Percentiles rank a stretch among this genome's conserved stretches.
These are phyloP conservation scores for Echium plantagineum DNA, from an alignment of 257 asterid species.

Conservation along the genomic window DNA sequence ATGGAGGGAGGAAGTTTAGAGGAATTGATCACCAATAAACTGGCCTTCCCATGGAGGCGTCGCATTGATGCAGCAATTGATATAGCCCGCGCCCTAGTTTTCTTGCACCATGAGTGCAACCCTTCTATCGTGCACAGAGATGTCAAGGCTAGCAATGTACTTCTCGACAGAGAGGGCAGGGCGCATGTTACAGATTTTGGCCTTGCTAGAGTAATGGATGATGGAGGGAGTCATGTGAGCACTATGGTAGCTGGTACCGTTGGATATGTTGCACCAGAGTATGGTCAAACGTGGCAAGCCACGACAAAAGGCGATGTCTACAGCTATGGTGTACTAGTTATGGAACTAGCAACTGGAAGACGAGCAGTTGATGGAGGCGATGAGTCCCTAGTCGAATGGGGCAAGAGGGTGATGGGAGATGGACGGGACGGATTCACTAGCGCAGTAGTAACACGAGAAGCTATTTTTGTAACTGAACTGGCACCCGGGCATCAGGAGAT, in stretches of 20 bases:
- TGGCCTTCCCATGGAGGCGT: slow-evolving; percentile 40
- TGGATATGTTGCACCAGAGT: slow-evolving; percentile 97
- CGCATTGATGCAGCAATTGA: slow-evolving; percentile 64
- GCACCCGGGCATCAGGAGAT: slow-evolving; percentile 66
- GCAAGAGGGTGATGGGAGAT: slow-evolving; percentile 60
- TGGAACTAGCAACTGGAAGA: slow-evolving; percentile 89
- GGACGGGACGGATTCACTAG: slow-evolving; percentile 29
- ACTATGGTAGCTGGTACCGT: slow-evolving; percentile 94
- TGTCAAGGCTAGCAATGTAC: slow-evolving; percentile 89
- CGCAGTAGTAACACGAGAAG: slow-evolving; percentile 29
- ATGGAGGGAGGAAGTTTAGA: slow-evolving; percentile 85
- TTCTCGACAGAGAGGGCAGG: slow-evolving; percentile 59
- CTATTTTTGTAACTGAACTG: slow-evolving; percentile 45
- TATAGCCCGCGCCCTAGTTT: slow-evolving; percentile 66
- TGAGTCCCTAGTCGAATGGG: slow-evolving; percentile 88
- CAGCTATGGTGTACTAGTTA: slow-evolving; percentile 74
- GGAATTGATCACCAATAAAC: slow-evolving; percentile 35
- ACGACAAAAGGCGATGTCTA: slow-evolving; percentile 93
- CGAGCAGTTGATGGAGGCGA: slow-evolving; percentile 87
- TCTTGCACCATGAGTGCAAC: slow-evolving; percentile 77
- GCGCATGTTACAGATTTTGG: slow-evolving; percentile 85
- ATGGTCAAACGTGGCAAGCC: slow-evolving; percentile 88
- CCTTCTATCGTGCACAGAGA: slow-evolving; percentile 82
- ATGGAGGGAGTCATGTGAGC: slow-evolving; percentile 74
- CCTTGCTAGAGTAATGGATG: slow-evolving; percentile 69